These are phyloP conservation scores for Pseudogymnoascus sp. DNA, from an alignment of 2,329 filamentous ascomycete species.

Conservation along the genomic window DNA sequence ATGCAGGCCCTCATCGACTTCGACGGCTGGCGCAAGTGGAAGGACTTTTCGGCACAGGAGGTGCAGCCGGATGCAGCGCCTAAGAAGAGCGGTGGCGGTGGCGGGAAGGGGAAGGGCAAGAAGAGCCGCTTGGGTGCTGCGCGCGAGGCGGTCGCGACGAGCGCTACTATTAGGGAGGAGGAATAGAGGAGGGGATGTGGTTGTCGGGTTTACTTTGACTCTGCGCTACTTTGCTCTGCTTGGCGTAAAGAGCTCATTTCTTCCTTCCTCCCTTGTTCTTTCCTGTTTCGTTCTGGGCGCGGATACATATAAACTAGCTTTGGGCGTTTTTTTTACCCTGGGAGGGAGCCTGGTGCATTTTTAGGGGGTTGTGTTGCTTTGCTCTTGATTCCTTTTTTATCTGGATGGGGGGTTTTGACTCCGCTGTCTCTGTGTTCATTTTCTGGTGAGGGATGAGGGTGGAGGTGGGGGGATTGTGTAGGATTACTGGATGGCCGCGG, in stretches of 20 bases:
- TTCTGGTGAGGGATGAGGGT: background rate
- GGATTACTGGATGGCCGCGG: background rate
- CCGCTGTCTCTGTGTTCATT: background rate
- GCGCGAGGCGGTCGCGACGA: background rate
- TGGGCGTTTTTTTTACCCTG: background rate
- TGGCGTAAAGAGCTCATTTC: background rate
- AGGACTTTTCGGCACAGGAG: slow-evolving; percentile 53
- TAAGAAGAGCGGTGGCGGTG: slow-evolving; percentile 31
- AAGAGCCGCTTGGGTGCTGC: slow-evolving; percentile 6
- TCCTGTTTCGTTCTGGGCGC: background rate
- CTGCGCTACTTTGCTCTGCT: background rate
- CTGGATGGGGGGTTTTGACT: background rate
- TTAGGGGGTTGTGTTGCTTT: background rate
- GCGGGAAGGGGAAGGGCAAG: slow-evolving; percentile 38
- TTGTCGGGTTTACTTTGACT: background rate
- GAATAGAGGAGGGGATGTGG: background rate
- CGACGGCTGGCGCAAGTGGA: slow-evolving; percentile 97
- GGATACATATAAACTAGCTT: background rate
- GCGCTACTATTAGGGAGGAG: slow-evolving; percentile 6
- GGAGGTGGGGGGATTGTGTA: background rate
- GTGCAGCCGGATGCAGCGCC: slow-evolving; percentile 36
- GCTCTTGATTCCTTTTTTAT: background rate
- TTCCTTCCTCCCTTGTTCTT: background rate
- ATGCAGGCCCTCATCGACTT: slow-evolving; percentile 99
- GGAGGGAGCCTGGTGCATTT: background rate